phyloP scores from a whole-genome alignment of 805 yeast species.

The Yamadazyma paraphyllophila region DNA sequence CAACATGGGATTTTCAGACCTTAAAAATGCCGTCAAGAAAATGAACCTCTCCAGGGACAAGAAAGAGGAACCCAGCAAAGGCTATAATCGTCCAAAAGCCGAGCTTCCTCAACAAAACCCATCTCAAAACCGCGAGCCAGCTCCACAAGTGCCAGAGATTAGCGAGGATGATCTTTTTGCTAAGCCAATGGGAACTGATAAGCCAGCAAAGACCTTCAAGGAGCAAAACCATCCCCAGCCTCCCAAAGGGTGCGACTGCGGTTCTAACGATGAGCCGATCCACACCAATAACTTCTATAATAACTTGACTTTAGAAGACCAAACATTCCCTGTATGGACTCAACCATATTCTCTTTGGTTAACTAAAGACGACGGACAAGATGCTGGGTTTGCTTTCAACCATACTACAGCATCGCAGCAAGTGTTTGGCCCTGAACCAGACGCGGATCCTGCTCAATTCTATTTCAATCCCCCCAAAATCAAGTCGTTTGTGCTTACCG shows the following conservation, averaged over 20 bases:
- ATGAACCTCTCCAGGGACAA: conserved; percentile 11
- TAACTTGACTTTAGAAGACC: conserved; percentile 65
- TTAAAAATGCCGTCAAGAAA: conserved; percentile 20
- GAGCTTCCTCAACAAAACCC: not conserved
- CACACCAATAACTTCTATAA: conserved; percentile 80
- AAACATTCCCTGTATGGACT: conserved; percentile 72
- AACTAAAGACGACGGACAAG: conserved; percentile 44
- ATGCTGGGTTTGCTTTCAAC: conserved; percentile 64
- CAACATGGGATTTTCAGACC: conserved; percentile 26
- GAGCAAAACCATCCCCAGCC: conserved; percentile 30
- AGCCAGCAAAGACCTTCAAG: conserved; percentile 45
- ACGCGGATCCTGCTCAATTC: conserved; percentile 50
- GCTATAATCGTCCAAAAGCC: conserved; percentile 7
- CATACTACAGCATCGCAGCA: conserved; percentile 58
- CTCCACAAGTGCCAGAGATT: not conserved
- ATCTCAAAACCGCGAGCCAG: not conserved
- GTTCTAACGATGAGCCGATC: conserved; percentile 39
- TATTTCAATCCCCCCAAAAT: conserved; percentile 69
- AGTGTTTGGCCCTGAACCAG: conserved; percentile 69
- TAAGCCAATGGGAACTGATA: conserved; percentile 39
- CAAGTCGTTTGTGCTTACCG: conserved; percentile 53
- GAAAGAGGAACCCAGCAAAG: not conserved
- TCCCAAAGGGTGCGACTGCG: conserved; percentile 31
- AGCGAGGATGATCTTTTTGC: conserved; percentile 35
- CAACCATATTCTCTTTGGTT: conserved; percentile 80